Evolutionary conservation across 352 stramenopile genomes (phyloP).

Genomic region (Aphanomyces invadans): DNA sequence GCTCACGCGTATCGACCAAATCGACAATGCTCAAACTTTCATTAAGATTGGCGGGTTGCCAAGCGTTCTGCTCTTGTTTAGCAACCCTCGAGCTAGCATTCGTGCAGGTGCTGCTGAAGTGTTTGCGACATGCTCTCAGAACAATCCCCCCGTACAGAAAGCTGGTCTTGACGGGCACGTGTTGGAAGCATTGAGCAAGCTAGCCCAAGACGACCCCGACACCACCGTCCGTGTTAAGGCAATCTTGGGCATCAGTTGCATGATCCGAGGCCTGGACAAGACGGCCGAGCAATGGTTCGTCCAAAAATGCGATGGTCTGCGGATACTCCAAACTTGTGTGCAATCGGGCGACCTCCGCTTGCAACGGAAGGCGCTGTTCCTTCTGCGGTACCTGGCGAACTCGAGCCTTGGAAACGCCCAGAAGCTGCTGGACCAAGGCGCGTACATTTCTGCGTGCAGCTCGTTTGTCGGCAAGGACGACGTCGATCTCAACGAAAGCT

Average conservation of each 20-base stretch:
- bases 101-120: slow-evolving; percentile 69
- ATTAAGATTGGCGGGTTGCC: slow-evolving; percentile 70
- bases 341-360: slow-evolving; percentile 50
- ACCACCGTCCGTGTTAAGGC: slow-evolving; percentile 68
- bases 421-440: slow-evolving; percentile 33
- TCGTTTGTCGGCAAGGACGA: slow-evolving; percentile 58
- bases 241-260: slow-evolving; percentile 72
- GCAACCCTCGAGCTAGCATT: slow-evolving; percentile 37
- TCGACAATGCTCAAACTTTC: slow-evolving; percentile 85
- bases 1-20: slow-evolving; percentile 77
- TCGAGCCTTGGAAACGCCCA: slow-evolving; percentile 47
- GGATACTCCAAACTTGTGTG: slow-evolving; percentile 50
- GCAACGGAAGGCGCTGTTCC: slow-evolving; percentile 77
- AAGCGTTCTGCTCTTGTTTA: slow-evolving; percentile 52
- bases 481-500: slow-evolving; percentile 69
- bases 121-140: slow-evolving; percentile 74
- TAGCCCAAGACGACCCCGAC: slow-evolving; percentile 42
- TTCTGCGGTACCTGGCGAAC: slow-evolving; percentile 70
- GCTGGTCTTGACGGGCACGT: slow-evolving; percentile 50
- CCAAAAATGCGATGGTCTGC: slow-evolving; percentile 45
- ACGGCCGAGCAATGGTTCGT: slow-evolving; percentile 56
- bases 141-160: slow-evolving; percentile 79
- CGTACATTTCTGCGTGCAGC: slow-evolving; percentile 38
- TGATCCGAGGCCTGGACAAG: slow-evolving; percentile 60
- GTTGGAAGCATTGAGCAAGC: slow-evolving; percentile 55